Evolutionary conservation across 768 basidiomycete genomes (phyloP).

Genomic region (Boletus rex-veris): DNA sequence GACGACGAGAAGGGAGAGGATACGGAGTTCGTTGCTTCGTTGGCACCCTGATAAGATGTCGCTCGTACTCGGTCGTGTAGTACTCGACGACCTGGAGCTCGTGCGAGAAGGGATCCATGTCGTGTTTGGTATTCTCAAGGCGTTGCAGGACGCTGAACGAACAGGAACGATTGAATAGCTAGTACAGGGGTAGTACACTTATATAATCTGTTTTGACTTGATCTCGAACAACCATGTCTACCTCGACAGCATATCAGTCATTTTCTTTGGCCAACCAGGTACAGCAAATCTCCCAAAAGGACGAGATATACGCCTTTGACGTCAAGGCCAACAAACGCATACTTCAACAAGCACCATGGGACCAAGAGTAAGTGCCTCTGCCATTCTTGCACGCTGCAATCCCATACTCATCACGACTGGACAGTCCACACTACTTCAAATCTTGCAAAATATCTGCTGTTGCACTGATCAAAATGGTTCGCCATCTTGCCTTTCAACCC

Average conservation of each 20-base stretch:
- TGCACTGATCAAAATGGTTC: conserved; percentile 92
- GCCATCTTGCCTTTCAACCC: background rate
- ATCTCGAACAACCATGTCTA: conserved; percentile 28
- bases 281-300: conserved; percentile 65
- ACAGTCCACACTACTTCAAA: conserved; percentile 78
- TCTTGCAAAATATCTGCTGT: conserved; percentile 94
- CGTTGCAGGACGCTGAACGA: conserved; percentile 26
- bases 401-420: background rate
- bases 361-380: conserved; percentile 62
- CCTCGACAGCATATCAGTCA: conserved; percentile 63
- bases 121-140: conserved; percentile 38
- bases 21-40: conserved; percentile 58
- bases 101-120: conserved; percentile 46
- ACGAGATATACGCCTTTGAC: conserved; percentile 78
- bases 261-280: conserved; percentile 74
- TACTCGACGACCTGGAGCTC: conserved; percentile 40
- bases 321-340: conserved; percentile 62
- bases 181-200: background rate
- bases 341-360: conserved; percentile 76
- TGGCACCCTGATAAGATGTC: conserved; percentile 71
- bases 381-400: too few species aligned
- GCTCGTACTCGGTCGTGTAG: conserved; percentile 40
- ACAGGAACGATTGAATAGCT: conserved; percentile 4
- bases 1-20: conserved; percentile 46
- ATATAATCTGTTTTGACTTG: background rate